phyloP scores from a whole-genome alignment of 371 early-diverging fungal genomes.

The Thermomucor indicae-seudaticae region DNA sequence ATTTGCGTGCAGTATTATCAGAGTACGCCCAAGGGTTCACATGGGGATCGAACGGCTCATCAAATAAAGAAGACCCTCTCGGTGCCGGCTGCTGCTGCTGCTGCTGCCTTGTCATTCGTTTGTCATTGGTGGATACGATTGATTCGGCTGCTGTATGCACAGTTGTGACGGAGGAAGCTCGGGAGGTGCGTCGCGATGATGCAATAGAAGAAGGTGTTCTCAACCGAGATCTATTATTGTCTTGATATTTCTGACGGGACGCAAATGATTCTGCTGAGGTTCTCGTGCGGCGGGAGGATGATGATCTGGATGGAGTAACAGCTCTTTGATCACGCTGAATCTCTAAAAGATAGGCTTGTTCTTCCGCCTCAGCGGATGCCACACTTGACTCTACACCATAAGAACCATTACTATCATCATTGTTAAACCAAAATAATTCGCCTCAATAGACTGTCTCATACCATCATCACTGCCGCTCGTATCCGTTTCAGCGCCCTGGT shows the following conservation, averaged over 20 bases:
- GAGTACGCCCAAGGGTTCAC: conserved; percentile 42
- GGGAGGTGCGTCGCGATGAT: background rate
- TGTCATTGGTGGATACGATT: background rate
- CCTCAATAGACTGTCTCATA: background rate
- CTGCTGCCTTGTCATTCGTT: background rate
- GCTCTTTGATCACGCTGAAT: conserved; percentile 8
- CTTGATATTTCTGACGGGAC: too few relatives aligned
- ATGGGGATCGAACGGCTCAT: conserved; percentile 25
- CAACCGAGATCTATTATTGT: too few relatives aligned
- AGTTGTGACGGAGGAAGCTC: background rate
- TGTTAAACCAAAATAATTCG: background rate
- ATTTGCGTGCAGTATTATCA: too few relatives aligned
- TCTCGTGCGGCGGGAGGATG: background rate
- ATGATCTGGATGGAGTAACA: conserved; percentile 1
- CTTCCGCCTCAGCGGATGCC: conserved; percentile 23
- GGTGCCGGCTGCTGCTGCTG: background rate
- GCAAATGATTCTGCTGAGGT: conserved; percentile 2
- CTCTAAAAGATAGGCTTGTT: conserved; percentile 19
- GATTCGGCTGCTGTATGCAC: background rate
- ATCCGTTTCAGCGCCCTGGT: conserved; percentile 19
- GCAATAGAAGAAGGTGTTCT: background rate
- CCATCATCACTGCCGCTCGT: conserved; percentile 13
- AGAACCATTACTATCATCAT: background rate
- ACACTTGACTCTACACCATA: conserved; percentile 7
- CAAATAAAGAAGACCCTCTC: conserved; percentile 8